Evolutionary conservation across 768 basidiomycete genomes (phyloP).

Genomic region (Leucogyrophana mollusca): DNA sequence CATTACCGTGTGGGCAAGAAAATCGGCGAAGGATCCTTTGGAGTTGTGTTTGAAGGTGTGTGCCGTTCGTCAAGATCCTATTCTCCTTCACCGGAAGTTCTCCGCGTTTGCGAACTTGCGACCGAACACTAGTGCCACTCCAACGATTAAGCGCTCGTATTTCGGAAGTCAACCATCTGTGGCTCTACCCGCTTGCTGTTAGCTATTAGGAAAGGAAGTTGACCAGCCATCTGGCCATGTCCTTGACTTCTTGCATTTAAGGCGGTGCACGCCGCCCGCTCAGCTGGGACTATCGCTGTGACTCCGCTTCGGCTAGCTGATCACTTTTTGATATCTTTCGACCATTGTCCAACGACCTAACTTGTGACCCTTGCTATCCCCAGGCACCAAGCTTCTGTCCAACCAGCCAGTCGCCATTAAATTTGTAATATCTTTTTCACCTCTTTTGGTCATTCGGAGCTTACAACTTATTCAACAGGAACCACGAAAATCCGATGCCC

Average conservation of each 20-base stretch:
- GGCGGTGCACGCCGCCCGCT: too few species aligned
- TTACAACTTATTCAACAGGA: conserved; percentile 49
- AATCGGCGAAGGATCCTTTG: conserved; percentile 99
- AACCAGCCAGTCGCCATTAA: conserved; percentile 93
- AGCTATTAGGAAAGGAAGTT: too few species aligned
- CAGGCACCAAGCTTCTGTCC: conserved; percentile 84
- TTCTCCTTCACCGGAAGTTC: conserved; percentile 2
- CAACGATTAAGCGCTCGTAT: conserved; percentile 15
- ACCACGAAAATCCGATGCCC: conserved; percentile 96
- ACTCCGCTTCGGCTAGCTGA: too few species aligned
- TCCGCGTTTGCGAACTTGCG: conserved; percentile 4
- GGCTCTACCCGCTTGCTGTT: too few species aligned
- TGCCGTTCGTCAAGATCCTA: conserved; percentile 8
- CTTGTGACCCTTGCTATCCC: conserved; percentile 13
- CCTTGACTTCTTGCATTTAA: too few species aligned
- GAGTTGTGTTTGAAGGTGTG: conserved; percentile 94
- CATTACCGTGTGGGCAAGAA: conserved; percentile 94
- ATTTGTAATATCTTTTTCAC: conserved; percentile 66
- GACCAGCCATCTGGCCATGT: too few species aligned
- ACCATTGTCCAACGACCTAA: too few species aligned
- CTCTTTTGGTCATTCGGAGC: conserved; percentile 4
- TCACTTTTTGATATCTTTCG: background rate
- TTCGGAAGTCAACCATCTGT: too few species aligned
- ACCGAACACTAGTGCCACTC: conserved; percentile 3
- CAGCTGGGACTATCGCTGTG: too few species aligned